Percentiles rank a stretch among this genome's conserved stretches.
Conservation (phyloP, 768 basidiomycete genomes). For the Tremella mesenterica region DNA sequence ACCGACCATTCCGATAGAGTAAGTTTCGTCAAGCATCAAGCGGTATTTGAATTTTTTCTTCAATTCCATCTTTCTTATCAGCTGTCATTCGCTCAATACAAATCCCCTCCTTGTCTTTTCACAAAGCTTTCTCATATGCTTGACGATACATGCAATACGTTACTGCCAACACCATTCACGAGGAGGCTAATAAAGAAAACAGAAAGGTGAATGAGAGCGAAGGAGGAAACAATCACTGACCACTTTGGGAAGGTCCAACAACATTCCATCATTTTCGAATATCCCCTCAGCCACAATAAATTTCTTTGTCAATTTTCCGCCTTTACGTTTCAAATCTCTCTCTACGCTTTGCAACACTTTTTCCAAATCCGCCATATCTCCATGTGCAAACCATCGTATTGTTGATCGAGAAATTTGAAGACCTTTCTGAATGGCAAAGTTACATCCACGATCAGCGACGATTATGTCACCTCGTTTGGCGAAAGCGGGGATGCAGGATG, state of each 20-base stretch:
- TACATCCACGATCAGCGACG: conserved; percentile 94
- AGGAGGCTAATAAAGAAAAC: no score
- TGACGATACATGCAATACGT: no score
- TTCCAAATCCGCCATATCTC: conserved; percentile 83
- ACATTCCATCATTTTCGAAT: conserved; percentile 86
- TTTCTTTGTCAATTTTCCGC: conserved; percentile 68
- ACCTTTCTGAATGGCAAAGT: conserved; percentile 91
- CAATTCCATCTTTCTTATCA: conserved; percentile 63
- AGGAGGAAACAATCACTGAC: conserved; percentile 51
- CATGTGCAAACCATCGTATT: conserved; percentile 93
- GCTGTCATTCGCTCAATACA: background rate
- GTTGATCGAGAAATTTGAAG: conserved; percentile 86
- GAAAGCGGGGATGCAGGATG: conserved; percentile 93
- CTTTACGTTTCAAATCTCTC: conserved; percentile 79
- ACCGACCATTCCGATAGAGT: conserved; percentile 88
- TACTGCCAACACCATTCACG: no score
- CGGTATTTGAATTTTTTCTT: conserved; percentile 95
- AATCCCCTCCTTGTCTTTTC: no score
- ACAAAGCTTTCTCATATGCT: no score
- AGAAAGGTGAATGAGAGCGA: background rate
- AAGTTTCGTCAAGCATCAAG: conserved; percentile 82
- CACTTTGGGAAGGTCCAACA: conserved; percentile 84
- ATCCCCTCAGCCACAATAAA: conserved; percentile 97
- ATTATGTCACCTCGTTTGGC: conserved; percentile 96
- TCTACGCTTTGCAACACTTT: conserved; percentile 72